Evolutionary conservation across 1,284 basidiomycete species (phyloP).

Genomic region (Athelia sp.): DNA sequence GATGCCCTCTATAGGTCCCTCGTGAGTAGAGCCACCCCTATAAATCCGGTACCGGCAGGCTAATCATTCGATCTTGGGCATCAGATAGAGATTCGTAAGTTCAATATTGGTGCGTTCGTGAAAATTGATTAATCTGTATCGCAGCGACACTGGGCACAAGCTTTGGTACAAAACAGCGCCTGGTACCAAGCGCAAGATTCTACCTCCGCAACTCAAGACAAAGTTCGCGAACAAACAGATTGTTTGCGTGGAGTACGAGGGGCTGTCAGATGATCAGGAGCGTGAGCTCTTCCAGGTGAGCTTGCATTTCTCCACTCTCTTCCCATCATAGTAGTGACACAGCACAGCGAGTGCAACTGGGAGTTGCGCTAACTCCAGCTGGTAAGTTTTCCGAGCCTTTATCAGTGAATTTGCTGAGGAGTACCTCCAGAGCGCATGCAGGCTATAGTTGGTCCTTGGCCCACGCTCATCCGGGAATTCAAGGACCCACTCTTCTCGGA

Average conservation of each 20-base stretch:
- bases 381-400: no score
- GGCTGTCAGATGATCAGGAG: slow-evolving; percentile 28
- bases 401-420: no score
- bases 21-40: background rate
- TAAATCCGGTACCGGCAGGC: no score
- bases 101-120: no score
- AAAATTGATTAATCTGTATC: no score
- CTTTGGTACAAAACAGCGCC: slow-evolving; percentile 33
- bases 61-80: no score
- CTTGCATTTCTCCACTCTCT: slow-evolving; percentile 2
- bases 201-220: slow-evolving; percentile 17
- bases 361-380: slow-evolving; percentile 38
- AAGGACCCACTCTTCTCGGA: slow-evolving; percentile 27
- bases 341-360: slow-evolving; percentile 40
- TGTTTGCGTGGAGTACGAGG: slow-evolving; percentile 45
- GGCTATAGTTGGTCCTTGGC: slow-evolving; percentile 39
- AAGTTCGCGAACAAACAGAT: slow-evolving; percentile 42
- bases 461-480: slow-evolving; percentile 36
- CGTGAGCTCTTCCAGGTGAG: slow-evolving; percentile 30
- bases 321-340: background rate
- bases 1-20: slow-evolving; percentile 25
- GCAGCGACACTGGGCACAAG: slow-evolving; percentile 30
- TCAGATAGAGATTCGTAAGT: slow-evolving; percentile 36
- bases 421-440: slow-evolving; percentile 40
- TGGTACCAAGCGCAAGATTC: slow-evolving; percentile 20